phyloP scores from a whole-genome alignment of 805 yeast genomes.

The Pichia scutulata region DNA sequence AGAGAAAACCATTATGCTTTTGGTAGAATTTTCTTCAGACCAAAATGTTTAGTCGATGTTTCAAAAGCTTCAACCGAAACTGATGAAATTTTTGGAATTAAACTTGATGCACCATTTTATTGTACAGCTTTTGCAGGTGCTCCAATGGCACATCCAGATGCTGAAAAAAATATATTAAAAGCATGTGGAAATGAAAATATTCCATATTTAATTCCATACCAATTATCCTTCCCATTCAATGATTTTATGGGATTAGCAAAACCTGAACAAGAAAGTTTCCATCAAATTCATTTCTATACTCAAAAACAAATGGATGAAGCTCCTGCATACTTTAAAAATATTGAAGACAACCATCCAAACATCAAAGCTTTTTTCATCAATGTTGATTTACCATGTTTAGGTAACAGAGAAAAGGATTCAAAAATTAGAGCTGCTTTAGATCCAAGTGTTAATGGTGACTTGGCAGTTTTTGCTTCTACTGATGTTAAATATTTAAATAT shows the following conservation, averaged over 20 bases:
- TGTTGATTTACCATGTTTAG: constrained; percentile 82
- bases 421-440: constrained; percentile 54
- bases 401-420: constrained; percentile 81
- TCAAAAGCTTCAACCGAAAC: constrained; percentile 51
- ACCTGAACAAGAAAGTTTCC: constrained; percentile 68
- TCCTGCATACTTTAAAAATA: constrained; percentile 14
- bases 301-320: constrained; percentile 60
- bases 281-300: constrained; percentile 65
- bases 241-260: constrained; percentile 62
- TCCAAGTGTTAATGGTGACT: constrained; percentile 21
- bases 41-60: constrained; percentile 73
- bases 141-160: constrained; percentile 80
- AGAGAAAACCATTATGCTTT: constrained; percentile 67
- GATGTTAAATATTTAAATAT: constrained; percentile 19
- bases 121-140: constrained; percentile 88
- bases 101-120: constrained; percentile 69
- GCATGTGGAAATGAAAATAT: constrained; percentile 62
- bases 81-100: constrained; percentile 55
- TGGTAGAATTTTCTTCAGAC: constrained; percentile 81
- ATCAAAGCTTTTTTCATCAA: constrained; percentile 73
- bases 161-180: constrained; percentile 70
- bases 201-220: constrained; percentile 82
- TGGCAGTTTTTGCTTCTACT: constrained; percentile 12
- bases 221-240: constrained; percentile 75
- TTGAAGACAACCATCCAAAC: constrained; percentile 30